Percentiles rank a stretch among this genome's conserved stretches.
phyloP scores from a whole-genome alignment of 2,329 filamentous ascomycete genomes.

The Phoma sp. region DNA sequence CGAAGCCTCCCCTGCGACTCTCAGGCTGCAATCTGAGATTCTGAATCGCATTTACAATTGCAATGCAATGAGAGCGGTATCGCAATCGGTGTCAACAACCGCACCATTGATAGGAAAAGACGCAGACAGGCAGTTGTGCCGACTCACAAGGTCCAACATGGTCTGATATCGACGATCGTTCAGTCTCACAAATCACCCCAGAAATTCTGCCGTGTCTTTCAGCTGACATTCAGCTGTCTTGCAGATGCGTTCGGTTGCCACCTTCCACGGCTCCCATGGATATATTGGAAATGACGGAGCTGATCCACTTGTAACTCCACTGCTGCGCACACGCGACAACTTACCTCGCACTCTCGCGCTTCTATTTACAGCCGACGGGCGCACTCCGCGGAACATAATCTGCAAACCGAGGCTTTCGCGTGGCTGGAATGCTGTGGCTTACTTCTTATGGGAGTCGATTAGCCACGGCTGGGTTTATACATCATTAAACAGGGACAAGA shows the following conservation, averaged over 20 bases:
- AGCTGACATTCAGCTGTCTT: background rate
- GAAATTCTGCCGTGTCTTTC: background rate
- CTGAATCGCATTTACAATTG: no score
- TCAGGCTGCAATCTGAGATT: no score
- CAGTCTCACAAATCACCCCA: background rate
- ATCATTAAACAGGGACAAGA: no score
- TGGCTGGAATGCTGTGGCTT: background rate
- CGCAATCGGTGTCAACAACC: background rate
- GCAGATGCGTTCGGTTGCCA: background rate
- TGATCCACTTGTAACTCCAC: slow-evolving; percentile 1
- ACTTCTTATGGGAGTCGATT: background rate
- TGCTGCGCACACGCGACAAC: background rate
- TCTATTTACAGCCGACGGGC: slow-evolving; percentile 2
- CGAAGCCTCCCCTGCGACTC: background rate
- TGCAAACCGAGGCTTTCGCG: background rate
- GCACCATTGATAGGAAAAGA: background rate
- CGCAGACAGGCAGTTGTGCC: slow-evolving; percentile 1
- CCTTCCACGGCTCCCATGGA: background rate
- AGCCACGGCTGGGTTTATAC: background rate
- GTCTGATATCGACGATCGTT: background rate
- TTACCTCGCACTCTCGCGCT: background rate
- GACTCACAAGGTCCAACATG: background rate
- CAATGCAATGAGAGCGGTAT: background rate
- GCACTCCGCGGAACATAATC: background rate
- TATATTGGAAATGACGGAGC: slow-evolving; percentile 1